Conservation (phyloP, 1,284 basidiomycete species). For the Pseudozyma sp. region DNA sequence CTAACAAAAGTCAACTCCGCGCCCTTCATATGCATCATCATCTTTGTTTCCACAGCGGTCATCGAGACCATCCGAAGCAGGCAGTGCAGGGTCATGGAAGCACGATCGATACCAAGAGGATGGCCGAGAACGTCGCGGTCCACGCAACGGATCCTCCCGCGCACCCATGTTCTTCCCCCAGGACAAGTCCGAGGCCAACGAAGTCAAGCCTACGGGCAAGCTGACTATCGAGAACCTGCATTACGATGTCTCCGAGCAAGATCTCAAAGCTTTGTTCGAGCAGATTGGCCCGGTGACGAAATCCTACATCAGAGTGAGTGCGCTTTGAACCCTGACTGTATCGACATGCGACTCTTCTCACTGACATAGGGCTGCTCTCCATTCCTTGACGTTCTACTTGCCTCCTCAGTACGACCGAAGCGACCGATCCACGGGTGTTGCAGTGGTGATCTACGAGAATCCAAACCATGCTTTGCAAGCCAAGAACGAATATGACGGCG, state of each 20-base stretch:
- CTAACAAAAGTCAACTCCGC: not conserved
- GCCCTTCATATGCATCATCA: not conserved
- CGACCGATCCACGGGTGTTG: constrained; percentile 88
- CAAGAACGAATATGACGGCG: constrained; percentile 87
- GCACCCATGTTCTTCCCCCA: constrained; percentile 38
- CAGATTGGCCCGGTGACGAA: constrained; percentile 90
- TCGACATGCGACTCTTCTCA: not conserved
- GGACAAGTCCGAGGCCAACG: constrained; percentile 29
- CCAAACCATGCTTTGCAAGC: constrained; percentile 83
- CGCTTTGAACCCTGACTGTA: too few relatives aligned
- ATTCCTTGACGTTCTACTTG: not conserved
- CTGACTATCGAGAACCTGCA: constrained; percentile 89
- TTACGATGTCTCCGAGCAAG: constrained; percentile 89
- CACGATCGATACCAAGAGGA: constrained; percentile 33
- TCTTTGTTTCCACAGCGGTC: constrained; percentile 14
- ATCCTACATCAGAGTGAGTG: constrained; percentile 87
- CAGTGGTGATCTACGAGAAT: constrained; percentile 84
- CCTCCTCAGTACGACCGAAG: constrained; percentile 84
- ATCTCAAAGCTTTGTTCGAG: constrained; percentile 80
- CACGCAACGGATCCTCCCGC: constrained; percentile 20
- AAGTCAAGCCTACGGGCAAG: constrained; percentile 56
- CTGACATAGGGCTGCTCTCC: not conserved
- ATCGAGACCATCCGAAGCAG: constrained; percentile 15
- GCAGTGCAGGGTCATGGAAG: constrained; percentile 33
- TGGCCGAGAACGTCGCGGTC: constrained; percentile 5